Evolutionary conservation across 2,329 filamentous ascomycete genomes (phyloP).

Genomic region (Chrysosporium keratinophilum): DNA sequence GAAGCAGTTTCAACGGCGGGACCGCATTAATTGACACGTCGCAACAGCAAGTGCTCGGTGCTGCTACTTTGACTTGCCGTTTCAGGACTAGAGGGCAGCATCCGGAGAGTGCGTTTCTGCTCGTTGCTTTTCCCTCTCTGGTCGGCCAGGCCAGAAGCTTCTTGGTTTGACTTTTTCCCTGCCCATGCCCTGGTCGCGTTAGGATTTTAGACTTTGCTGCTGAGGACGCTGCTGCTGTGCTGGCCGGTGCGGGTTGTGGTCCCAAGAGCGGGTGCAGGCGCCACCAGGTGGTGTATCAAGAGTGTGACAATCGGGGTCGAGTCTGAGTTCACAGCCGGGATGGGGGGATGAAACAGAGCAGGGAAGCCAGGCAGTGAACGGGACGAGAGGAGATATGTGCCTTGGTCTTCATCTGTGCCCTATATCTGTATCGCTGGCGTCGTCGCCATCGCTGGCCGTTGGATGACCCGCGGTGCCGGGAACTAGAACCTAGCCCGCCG

Average conservation of each 20-base stretch:
- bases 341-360: neutral
- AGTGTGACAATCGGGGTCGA: neutral
- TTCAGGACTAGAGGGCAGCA: neutral
- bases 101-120: neutral
- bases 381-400: too few relatives aligned
- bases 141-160: neutral
- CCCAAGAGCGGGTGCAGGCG: neutral
- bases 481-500: too few relatives aligned
- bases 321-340: neutral
- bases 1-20: neutral
- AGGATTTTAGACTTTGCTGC: conserved; percentile 2
- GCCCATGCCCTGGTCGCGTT: neutral
- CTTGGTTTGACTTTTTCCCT: neutral
- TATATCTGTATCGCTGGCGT: too few relatives aligned
- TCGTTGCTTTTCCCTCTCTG: neutral
- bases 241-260: neutral
- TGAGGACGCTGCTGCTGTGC: neutral
- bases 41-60: neutral
- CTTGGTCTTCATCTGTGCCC: too few relatives aligned
- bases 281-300: neutral
- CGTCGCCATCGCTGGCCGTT: too few relatives aligned
- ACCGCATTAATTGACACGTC: neutral
- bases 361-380: neutral
- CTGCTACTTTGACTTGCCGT: neutral
- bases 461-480: too few relatives aligned